A percentile compares a stretch with the other conserved stretches of the same genome.
These are phyloP conservation scores for Xylaria sp. DNA, from an alignment of 2,329 filamentous ascomycete genomes.

Conservation along the genomic window DNA sequence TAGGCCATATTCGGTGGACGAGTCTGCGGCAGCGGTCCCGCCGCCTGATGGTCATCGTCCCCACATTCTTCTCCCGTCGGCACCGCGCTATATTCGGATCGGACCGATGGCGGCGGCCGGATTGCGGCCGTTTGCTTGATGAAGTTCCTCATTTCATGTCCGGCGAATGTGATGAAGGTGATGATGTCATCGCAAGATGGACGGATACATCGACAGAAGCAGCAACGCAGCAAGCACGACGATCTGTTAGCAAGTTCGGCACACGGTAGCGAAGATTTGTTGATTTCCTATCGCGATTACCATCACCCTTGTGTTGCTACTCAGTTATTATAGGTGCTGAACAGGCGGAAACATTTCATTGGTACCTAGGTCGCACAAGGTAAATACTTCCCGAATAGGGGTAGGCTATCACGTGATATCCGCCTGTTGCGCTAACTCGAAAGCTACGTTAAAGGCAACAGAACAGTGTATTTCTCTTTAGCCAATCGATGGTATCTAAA, in stretches of 20 bases:
- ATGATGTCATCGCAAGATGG: constrained; percentile 12
- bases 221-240: not conserved
- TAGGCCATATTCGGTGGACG: constrained; percentile 45
- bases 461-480: no score
- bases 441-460: no score
- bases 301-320: not conserved
- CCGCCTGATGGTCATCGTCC: not conserved
- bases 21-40: not conserved
- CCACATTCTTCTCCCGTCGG: constrained; percentile 12
- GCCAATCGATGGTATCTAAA: no score
- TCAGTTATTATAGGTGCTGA: not conserved
- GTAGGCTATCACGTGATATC: not conserved
- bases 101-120: constrained; percentile 30
- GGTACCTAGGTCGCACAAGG: not conserved
- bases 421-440: not conserved
- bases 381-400: not conserved
- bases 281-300: not conserved
- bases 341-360: no score
- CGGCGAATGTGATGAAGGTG: not conserved
- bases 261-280: not conserved
- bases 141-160: constrained; percentile 34
- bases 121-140: constrained; percentile 46
- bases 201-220: not conserved
- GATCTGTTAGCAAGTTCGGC: not conserved
- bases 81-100: constrained; percentile 12